Conservation (phyloP, 345 rosid genomes). For the Trapa incisa region DNA sequence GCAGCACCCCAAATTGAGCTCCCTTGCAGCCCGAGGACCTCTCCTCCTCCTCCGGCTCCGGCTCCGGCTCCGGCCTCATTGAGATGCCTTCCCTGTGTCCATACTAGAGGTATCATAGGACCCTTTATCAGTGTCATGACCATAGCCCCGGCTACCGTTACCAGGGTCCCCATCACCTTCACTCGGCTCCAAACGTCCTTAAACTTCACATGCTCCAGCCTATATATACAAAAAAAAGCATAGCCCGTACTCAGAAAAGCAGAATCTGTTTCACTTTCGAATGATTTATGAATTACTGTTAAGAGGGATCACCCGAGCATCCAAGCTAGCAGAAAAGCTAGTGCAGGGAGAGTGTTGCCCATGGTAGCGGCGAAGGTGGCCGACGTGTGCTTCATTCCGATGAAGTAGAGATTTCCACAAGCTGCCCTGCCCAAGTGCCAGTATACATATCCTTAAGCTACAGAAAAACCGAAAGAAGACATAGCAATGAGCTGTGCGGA, state of each 20-base stretch:
- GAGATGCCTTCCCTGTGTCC: slow-evolving; percentile 10
- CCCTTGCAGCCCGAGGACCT: not conserved
- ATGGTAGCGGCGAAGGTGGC: slow-evolving; percentile 64
- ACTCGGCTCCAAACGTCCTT: slow-evolving; percentile 24
- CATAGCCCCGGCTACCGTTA: slow-evolving; percentile 43
- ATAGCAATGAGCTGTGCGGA: not conserved
- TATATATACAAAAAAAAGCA: not conserved
- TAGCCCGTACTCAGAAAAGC: not conserved
- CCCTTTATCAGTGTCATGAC: slow-evolving; percentile 36
- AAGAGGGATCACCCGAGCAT: slow-evolving; percentile 24
- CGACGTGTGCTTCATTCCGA: slow-evolving; percentile 61
- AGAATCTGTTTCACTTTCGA: too few species aligned
- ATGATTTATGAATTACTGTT: too few species aligned
- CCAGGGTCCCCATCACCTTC: slow-evolving; percentile 30
- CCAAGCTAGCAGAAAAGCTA: slow-evolving; percentile 56
- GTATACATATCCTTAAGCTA: not conserved
- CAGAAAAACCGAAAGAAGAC: not conserved
- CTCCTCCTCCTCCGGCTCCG: not conserved
- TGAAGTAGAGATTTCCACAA: slow-evolving; percentile 34
- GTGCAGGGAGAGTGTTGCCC: slow-evolving; percentile 58
- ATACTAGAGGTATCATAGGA: slow-evolving; percentile 13
- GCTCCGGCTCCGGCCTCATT: not conserved
- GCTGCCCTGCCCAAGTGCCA: slow-evolving; percentile 19
- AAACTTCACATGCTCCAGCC: slow-evolving; percentile 30
- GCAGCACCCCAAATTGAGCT: slow-evolving; percentile 35